These are phyloP conservation scores for Lasiodiplodia gonubiensis DNA, from an alignment of 2,329 filamentous ascomycete species.

Conservation along the genomic window DNA sequence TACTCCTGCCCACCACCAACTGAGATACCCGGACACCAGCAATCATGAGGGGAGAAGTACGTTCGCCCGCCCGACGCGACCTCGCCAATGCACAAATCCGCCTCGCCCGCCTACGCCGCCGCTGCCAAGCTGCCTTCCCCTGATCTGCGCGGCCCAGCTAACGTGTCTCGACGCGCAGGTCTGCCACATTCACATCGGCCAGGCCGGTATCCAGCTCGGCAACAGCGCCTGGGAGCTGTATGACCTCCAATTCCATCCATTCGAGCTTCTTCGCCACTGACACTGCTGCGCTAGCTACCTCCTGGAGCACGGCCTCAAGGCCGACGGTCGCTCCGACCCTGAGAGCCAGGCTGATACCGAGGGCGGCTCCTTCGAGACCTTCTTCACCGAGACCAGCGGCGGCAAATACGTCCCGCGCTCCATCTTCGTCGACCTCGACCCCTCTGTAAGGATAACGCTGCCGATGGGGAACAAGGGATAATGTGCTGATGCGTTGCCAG, in stretches of 20 bases:
- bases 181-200: slow-evolving; percentile 71
- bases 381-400: slow-evolving; percentile 99
- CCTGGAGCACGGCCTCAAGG: slow-evolving; percentile 72
- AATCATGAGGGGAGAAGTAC: slow-evolving; percentile 51
- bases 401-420: slow-evolving; percentile 99
- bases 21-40: slow-evolving; percentile 27
- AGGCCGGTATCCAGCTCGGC: slow-evolving; percentile 76
- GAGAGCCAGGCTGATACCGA: slow-evolving; percentile 72
- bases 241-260: slow-evolving; percentile 45
- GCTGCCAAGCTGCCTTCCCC: slow-evolving; percentile 26
- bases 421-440: slow-evolving; percentile 99
- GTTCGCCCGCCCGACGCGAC: slow-evolving; percentile 32
- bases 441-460: slow-evolving; percentile 69
- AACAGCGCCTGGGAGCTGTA: slow-evolving; percentile 80
- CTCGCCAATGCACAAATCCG: slow-evolving; percentile 17
- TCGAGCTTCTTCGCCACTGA: slow-evolving; percentile 28
- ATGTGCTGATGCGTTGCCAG: slow-evolving; percentile 21
- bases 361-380: slow-evolving; percentile 93
- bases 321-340: slow-evolving; percentile 67
- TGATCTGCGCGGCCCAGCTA: slow-evolving; percentile 24
- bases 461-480: background rate
- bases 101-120: slow-evolving; percentile 6
- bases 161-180: slow-evolving; percentile 52
- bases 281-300: slow-evolving; percentile 62
- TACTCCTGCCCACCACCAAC: slow-evolving; percentile 25